A percentile compares a stretch with the other conserved stretches of the same genome.
Conservation (phyloP, 768 basidiomycete species). For the Lanmaoa pseudosensibilis region DNA sequence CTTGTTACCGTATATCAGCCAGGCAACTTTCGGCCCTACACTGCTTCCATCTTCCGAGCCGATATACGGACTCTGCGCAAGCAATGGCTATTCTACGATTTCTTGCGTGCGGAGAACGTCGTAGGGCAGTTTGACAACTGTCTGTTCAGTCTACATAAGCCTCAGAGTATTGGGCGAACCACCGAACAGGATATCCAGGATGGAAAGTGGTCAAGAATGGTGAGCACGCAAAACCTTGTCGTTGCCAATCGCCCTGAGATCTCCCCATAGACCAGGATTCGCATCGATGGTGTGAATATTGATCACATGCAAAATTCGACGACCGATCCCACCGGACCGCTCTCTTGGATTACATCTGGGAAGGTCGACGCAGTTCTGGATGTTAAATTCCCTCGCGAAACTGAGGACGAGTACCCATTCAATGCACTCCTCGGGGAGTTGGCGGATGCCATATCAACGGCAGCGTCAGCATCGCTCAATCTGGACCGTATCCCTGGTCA, state of each 20-base stretch:
- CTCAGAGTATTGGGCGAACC: slow-evolving; percentile 92
- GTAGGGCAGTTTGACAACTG: slow-evolving; percentile 99
- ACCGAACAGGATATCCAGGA: slow-evolving; percentile 83
- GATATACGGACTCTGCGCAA: slow-evolving; percentile 83
- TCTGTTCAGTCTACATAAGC: slow-evolving; percentile 91
- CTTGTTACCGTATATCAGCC: slow-evolving; percentile 95
- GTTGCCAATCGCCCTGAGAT: background rate
- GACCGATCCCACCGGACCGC: slow-evolving; percentile 74
- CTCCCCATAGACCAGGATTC: slow-evolving; percentile 74
- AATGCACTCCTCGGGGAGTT: slow-evolving; percentile 87
- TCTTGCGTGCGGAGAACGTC: slow-evolving; percentile 85
- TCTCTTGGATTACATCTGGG: slow-evolving; percentile 97
- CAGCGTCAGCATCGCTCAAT: slow-evolving; percentile 45
- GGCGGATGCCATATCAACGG: slow-evolving; percentile 80
- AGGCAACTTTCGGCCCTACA: slow-evolving; percentile 86
- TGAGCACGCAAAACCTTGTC: slow-evolving; percentile 35
- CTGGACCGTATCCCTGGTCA: slow-evolving; percentile 82
- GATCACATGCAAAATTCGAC: slow-evolving; percentile 90
- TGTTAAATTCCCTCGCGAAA: slow-evolving; percentile 92
- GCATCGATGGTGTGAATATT: slow-evolving; percentile 95
- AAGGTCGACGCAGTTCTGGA: slow-evolving; percentile 96
- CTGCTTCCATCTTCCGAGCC: slow-evolving; percentile 90
- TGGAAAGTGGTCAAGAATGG: slow-evolving; percentile 87
- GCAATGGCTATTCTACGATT: slow-evolving; percentile 94
- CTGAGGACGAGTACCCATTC: slow-evolving; percentile 65